Conservation (phyloP, 73 alveolate species). For the Paramecium sexaurelia region DNA sequence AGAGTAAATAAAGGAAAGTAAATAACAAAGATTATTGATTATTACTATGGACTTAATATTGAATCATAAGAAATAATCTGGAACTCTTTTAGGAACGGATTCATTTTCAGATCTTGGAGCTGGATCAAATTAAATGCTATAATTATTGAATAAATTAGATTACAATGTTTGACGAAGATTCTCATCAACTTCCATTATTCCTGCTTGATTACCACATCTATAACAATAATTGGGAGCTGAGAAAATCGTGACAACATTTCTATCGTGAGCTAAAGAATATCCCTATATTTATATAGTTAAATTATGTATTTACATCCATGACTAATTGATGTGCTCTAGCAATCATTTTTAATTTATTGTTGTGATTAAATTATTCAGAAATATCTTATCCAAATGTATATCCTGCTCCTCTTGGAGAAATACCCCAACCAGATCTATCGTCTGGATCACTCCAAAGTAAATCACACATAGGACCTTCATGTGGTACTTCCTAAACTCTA, state of each 20-base stretch:
- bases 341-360: constrained; percentile 74
- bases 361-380: constrained; percentile 80
- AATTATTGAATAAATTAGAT: neutral
- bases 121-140: constrained; percentile 70
- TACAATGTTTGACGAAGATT: constrained; percentile 25
- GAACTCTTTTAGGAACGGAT: constrained; percentile 28
- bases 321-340: constrained; percentile 89
- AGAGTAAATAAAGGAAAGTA: neutral
- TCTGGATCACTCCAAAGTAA: constrained; percentile 86
- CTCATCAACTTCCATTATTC: constrained; percentile 71
- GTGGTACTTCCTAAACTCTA: constrained; percentile 84
- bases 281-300: constrained; percentile 61
- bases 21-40: too few relatives aligned
- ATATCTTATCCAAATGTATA: constrained; percentile 81
- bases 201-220: constrained; percentile 90
- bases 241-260: constrained; percentile 79
- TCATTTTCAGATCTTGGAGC: constrained; percentile 74
- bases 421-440: constrained; percentile 85
- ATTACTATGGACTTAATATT: neutral
- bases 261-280: constrained; percentile 76
- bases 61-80: constrained; percentile 51
- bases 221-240: constrained; percentile 88
- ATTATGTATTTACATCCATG: constrained; percentile 72
- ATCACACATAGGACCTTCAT: constrained; percentile 94
- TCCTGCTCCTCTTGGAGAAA: constrained; percentile 92